Evolutionary conservation across 2,329 filamentous ascomycete species (phyloP).

Genomic region (Diaporthe amygdali): DNA sequence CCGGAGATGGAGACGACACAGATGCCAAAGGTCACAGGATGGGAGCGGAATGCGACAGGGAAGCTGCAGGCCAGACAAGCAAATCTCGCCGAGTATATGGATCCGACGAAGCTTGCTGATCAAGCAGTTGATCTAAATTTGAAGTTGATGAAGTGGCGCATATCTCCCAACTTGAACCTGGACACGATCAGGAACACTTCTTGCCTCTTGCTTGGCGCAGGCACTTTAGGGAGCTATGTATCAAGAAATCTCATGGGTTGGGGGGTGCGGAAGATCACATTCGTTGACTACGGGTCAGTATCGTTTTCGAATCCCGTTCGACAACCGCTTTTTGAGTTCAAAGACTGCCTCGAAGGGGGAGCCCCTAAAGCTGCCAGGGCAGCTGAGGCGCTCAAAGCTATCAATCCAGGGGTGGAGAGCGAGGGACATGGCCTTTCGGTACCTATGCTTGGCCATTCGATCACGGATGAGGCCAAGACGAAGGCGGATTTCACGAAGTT

Average conservation of each 20-base stretch:
- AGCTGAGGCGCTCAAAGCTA: constrained; percentile 78
- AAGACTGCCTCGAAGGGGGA: constrained; percentile 86
- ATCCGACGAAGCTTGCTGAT: constrained; percentile 84
- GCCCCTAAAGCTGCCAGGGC: constrained; percentile 82
- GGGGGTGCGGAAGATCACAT: constrained; percentile 94
- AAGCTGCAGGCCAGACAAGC: constrained; percentile 81
- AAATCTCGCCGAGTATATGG: constrained; percentile 91
- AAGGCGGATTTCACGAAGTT: constrained; percentile 78
- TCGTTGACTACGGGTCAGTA: constrained; percentile 91
- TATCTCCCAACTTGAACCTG: constrained; percentile 85
- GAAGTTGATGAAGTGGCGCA: constrained; percentile 98
- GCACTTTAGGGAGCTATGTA: constrained; percentile 93
- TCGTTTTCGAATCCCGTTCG: constrained; percentile 97
- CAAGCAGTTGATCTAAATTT: constrained; percentile 95
- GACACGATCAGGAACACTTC: constrained; percentile 88
- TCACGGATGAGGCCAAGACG: constrained; percentile 73
- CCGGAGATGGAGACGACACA: constrained; percentile 49
- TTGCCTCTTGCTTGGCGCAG: constrained; percentile 89
- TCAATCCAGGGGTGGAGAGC: constrained; percentile 89
- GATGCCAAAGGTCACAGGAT: constrained; percentile 92
- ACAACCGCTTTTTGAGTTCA: constrained; percentile 89
- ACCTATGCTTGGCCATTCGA: constrained; percentile 93
- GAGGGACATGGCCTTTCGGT: constrained; percentile 83
- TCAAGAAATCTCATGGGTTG: constrained; percentile 91
- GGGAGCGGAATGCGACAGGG: constrained; percentile 83